Base-by-base conservation (phyloP, 2,329 filamentous ascomycete genomes). In the Botrytis sinoallii region DNA sequence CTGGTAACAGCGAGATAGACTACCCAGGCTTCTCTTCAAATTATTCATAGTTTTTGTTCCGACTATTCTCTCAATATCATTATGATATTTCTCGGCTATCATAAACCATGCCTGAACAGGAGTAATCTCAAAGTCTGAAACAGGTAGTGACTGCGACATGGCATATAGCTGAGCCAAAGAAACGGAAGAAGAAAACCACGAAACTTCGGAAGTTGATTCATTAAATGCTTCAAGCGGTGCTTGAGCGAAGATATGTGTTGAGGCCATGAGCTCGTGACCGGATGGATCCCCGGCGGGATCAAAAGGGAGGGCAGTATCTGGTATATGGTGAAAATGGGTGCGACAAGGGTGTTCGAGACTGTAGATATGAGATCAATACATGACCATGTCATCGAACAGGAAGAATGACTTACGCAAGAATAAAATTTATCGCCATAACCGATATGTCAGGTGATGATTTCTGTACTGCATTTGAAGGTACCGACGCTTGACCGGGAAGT, bases 51-150 rank as follows among this genome's bases (percentile, higher is more conserved):
- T 72, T 25, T 7, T 55, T 0, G 20, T 20, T 20, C 22, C 61
- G 18, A 75, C 8, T 10, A 78, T 66, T 1, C 9, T 42, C n/a
- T 73, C 70, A 8, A 74, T 65, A 7, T 72, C 74, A 71, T 25
- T 1, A 57, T 32, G 18, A 42, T 77, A 78, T 25, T 72, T 69
- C 14, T 75, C 73, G 10, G 74, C 72, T 2, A 80, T 61, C 55
- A 76, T 35, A 40, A 80, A 80, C 79, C 79, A 80, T 10, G 77
- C 79, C 69, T 80, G 79, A n/a, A 80, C 79, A 29, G 79, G 79
- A 42, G 79, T 80, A 7, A 80, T 77, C 57, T 80, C 79, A 68
- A 74, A 78, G 48, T 80, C 76, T 0, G 61, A 70, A 66, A 76
- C 78, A 0, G 77, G 76, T 2, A 80, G 73, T 10, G 59, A 74